Evolutionary conservation across 805 yeast species (phyloP), one percentile per base, ranked within the genome.

Genomic region (Torulaspora franciscae): DNA sequence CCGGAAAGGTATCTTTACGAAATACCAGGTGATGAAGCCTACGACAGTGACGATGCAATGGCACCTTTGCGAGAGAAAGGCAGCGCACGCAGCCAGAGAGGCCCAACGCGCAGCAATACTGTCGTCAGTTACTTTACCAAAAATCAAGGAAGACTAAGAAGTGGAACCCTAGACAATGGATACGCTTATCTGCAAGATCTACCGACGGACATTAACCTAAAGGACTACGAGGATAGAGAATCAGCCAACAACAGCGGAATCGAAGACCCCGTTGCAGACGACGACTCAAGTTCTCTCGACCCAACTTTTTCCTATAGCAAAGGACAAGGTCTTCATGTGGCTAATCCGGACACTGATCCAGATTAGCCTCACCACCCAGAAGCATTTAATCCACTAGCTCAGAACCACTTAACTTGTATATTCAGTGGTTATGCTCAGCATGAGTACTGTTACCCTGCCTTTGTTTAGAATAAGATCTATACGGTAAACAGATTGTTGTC

Each of bases 1-100:
- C 50, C 43, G 11, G 54, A 50, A 26, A 50, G 51, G 11, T 56
- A 57, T 37, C 30, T 65, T 28, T 50, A 59, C 13, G 61, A 57
- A 10, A 57, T 65, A 17, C 70, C 70, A 1, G 70, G 70, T 19
- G 66, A 64, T 47, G 68, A 65, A 25, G 68, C 68, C 0, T 65
- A 65, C 32, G 57, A 62, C 42, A 60, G 67, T 42, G 68, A 65
- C 36, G 67, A 61, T 38, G 47, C 52, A 11, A 53, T 62, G 59
- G 65, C 65, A 9, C 68, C 65, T 15, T 38, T 59, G 19, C 48
- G 66, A 32, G 65, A 61, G 42, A 50, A 43, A 39, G 48, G 42
- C 10, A 43, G 41, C 4, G 29, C 32, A 9, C 47, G 25, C 10
- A 24, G 25, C 13, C 11, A 40, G 8, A 38, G 22, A 10, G 24